phyloP scores from a whole-genome alignment of 2,329 filamentous ascomycete genomes.

The Pleurostoma richardsiae region DNA sequence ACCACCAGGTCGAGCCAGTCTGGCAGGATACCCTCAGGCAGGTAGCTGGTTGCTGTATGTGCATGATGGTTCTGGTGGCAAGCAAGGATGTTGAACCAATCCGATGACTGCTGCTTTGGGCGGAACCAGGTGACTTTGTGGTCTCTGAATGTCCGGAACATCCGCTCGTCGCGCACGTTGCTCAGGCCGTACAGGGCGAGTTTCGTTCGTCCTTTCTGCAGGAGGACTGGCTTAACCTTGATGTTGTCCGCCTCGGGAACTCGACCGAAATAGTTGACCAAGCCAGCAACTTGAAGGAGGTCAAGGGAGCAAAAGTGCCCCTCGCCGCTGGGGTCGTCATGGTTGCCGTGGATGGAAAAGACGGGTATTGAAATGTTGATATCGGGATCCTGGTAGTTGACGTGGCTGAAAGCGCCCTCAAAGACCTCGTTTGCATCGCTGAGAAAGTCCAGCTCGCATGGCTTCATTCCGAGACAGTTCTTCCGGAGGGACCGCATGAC shows the following conservation, averaged over 20 bases:
- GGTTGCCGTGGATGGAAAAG: constrained; percentile 97
- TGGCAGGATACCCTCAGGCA: constrained; percentile 89
- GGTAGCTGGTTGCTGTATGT: constrained; percentile 85
- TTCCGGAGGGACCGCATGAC: constrained; percentile 92
- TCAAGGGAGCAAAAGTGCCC: constrained; percentile 89
- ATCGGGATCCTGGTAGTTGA: constrained; percentile 96
- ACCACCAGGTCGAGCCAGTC: constrained; percentile 87
- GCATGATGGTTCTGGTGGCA: constrained; percentile 96
- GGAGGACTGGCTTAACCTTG: constrained; percentile 79
- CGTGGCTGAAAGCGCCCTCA: constrained; percentile 81
- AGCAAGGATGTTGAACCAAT: constrained; percentile 95
- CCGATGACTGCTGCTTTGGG: constrained; percentile 70
- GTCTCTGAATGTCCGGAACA: constrained; percentile 91
- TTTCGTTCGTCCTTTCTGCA: constrained; percentile 92
- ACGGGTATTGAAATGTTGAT: constrained; percentile 97
- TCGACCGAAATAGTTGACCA: constrained; percentile 94
- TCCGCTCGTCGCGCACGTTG: constrained; percentile 90
- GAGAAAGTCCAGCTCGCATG: constrained; percentile 89
- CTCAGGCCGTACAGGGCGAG: constrained; percentile 90
- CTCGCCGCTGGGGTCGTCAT: constrained; percentile 96
- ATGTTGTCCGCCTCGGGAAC: constrained; percentile 93
- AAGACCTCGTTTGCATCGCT: constrained; percentile 92
- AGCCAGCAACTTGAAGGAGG: constrained; percentile 80
- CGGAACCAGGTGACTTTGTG: constrained; percentile 91
- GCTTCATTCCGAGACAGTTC: constrained; percentile 93